A percentile compares a stretch with the other conserved stretches of the same genome.
phyloP scores from a whole-genome alignment of 129 eudicot species.

The Calendula officinalis region DNA sequence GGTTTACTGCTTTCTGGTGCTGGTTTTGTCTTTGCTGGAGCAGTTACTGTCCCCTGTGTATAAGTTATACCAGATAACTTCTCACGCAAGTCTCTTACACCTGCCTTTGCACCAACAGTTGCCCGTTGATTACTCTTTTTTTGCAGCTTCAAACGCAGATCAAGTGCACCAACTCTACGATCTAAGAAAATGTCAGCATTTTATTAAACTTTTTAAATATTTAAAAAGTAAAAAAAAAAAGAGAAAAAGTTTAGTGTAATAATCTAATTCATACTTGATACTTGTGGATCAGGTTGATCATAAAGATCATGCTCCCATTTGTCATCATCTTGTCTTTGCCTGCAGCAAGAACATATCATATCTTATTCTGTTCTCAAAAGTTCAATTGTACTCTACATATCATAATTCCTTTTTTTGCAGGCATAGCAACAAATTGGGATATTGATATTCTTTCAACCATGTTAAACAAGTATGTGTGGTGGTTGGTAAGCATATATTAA shows the following conservation, averaged over 20 bases:
- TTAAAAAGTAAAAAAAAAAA: too few species aligned
- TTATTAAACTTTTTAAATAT: too few species aligned
- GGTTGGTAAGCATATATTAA: too few species aligned
- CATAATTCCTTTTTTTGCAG: too few species aligned
- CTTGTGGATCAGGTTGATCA: conserved; percentile 49
- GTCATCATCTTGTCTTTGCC: conserved; percentile 78
- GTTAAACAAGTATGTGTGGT: too few species aligned
- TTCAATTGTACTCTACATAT: too few species aligned
- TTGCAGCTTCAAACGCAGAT: conserved; percentile 89
- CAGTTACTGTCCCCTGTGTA: conserved; percentile 36
- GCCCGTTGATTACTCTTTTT: conserved; percentile 53
- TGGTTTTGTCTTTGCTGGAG: conserved; percentile 53
- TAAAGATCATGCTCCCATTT: conserved; percentile 89
- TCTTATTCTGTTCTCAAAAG: too few species aligned
- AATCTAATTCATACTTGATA: conserved; percentile 49
- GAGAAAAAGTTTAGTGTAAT: neutral
- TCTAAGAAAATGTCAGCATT: conserved; percentile 27
- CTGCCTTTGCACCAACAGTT: neutral
- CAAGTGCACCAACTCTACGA: conserved; percentile 57
- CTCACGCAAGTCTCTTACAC: conserved; percentile 75
- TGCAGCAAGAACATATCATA: too few species aligned
- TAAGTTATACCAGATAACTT: conserved; percentile 65
- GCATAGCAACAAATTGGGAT: neutral
- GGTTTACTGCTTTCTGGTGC: conserved; percentile 44
- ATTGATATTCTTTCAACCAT: neutral